Conservation (phyloP, 495 filamentous ascomycete species). For the Tuber borchii region DNA sequence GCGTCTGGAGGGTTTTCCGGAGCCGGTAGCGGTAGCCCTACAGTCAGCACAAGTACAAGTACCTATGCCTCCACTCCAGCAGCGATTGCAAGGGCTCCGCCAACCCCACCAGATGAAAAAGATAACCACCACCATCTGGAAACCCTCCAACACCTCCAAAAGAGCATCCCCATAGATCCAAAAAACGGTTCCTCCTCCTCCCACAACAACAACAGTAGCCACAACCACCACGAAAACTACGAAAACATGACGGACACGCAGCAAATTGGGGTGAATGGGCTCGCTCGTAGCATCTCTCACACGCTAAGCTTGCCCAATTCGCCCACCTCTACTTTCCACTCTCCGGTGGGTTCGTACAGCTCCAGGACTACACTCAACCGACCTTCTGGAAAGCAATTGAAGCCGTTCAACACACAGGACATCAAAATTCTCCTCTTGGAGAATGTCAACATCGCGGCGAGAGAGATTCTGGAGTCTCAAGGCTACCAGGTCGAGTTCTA, state of each 20-base stretch:
- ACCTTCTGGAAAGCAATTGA: constrained; percentile 60
- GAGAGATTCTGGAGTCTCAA: constrained; percentile 68
- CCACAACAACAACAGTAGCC: background rate
- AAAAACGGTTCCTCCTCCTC: background rate
- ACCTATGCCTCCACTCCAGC: constrained; percentile 23
- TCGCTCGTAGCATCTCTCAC: constrained; percentile 23
- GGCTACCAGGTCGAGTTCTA: constrained; percentile 92
- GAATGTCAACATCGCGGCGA: constrained; percentile 87
- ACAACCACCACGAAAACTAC: constrained; percentile 12
- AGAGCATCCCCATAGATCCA: constrained; percentile 11
- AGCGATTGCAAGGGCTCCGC: constrained; percentile 15
- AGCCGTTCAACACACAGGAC: constrained; percentile 88
- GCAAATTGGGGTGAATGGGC: constrained; percentile 38
- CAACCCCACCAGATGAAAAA: constrained; percentile 36
- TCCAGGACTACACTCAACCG: constrained; percentile 12
- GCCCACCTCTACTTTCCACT: constrained; percentile 32
- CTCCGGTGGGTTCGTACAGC: constrained; percentile 16
- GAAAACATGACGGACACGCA: constrained; percentile 29
- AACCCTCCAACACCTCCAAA: constrained; percentile 10
- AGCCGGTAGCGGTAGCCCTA: constrained; percentile 6
- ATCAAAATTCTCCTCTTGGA: constrained; percentile 93
- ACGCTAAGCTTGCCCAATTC: constrained; percentile 34
- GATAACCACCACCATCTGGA: constrained; percentile 28
- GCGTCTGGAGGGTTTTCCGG: constrained; percentile 12
- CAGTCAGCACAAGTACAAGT: background rate